Base-by-base conservation (phyloP, 257 asterid genomes). In the Avicennia marina region DNA sequence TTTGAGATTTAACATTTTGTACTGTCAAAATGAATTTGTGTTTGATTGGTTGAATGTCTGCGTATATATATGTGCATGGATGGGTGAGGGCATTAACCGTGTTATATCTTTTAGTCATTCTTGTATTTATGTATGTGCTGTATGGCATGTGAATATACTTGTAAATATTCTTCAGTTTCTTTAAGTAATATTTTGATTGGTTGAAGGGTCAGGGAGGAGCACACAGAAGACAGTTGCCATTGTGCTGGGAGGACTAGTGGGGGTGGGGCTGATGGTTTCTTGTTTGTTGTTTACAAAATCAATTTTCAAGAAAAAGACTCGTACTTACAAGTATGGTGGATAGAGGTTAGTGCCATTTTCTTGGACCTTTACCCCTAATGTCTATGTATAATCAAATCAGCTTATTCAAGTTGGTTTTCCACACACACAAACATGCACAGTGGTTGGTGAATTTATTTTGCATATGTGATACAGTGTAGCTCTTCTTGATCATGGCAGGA, bases 151-250 rank as follows among this genome's bases (percentile, higher is more conserved):
- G 0, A 27, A 22, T 29, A 5, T 17, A 6, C 8, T 17, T 13
- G 6, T 13, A 22, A 11, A 10, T 11, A 4, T 0, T 2, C 0
- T 21, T 9, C 11, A 16, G 2, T 24, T 4, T 12, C 1, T 11
- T 6, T 24, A 29, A 7, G 7, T 2, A 29, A 29, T 29, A 29
- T 3, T 57, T 60, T 70, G 75, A 60, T 24, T 63, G 66, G 56
- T 34, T 67, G 53, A 54, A 76, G 90, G 87, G 67, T 56, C 29
- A 3, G 78, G 58, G 56, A 54, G 48, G 60, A 83, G 60, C 31
- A 52, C 94, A 25, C 83, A 87, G 79, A 87, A 83, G 79, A 83
- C 84, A 1, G 64, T 87, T 3, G 98, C 96, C 7, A 76, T 90
- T 33, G 82, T 75, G 49, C 62, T 87, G 54, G 98, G 98, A 56